Conservation (phyloP, 495 filamentous ascomycete genomes). For the Jackrogersella multiformis region DNA sequence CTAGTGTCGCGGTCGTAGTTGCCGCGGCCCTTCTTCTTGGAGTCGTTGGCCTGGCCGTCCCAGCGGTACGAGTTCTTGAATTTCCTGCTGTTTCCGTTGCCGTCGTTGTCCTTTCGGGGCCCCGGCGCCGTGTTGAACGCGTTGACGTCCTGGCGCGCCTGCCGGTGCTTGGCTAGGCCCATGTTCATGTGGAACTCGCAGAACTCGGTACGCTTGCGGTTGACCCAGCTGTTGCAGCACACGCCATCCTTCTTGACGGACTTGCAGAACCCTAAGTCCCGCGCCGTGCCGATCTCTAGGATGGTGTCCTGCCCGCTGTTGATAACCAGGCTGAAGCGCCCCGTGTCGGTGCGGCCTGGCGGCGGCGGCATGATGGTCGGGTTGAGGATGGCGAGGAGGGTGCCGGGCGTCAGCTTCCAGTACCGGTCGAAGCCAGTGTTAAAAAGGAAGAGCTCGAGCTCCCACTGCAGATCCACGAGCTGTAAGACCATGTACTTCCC, state of each 20-base stretch:
- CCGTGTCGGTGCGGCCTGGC: slow-evolving; percentile 73
- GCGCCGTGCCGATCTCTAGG: slow-evolving; percentile 84
- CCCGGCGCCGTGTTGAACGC: slow-evolving; percentile 60
- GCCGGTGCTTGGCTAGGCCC: slow-evolving; percentile 74
- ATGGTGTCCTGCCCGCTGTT: slow-evolving; percentile 86
- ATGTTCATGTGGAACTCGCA: slow-evolving; percentile 93
- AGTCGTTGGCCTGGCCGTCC: slow-evolving; percentile 41
- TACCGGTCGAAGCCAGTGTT: slow-evolving; percentile 88
- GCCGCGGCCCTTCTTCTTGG: slow-evolving; percentile 55
- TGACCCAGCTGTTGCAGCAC: slow-evolving; percentile 83
- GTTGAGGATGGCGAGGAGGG: slow-evolving; percentile 92
- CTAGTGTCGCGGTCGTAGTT: slow-evolving; percentile 67
- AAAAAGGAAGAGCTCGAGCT: slow-evolving; percentile 91
- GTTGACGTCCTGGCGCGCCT: slow-evolving; percentile 83
- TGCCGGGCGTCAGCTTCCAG: slow-evolving; percentile 88
- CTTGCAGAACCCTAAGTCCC: slow-evolving; percentile 92
- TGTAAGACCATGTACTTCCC: slow-evolving; percentile 92
- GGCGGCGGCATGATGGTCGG: slow-evolving; percentile 89
- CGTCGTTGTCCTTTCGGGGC: slow-evolving; percentile 52
- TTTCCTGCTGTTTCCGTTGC: slow-evolving; percentile 25
- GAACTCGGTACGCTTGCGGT: slow-evolving; percentile 84
- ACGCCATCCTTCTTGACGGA: slow-evolving; percentile 83
- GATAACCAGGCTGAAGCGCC: slow-evolving; percentile 83
- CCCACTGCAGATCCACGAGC: slow-evolving; percentile 89
- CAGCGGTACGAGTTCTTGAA: slow-evolving; percentile 35